These are phyloP conservation scores for Backusella mclennaniae DNA, from an alignment of 192 early-diverging fungal species.

Conservation along the genomic window DNA sequence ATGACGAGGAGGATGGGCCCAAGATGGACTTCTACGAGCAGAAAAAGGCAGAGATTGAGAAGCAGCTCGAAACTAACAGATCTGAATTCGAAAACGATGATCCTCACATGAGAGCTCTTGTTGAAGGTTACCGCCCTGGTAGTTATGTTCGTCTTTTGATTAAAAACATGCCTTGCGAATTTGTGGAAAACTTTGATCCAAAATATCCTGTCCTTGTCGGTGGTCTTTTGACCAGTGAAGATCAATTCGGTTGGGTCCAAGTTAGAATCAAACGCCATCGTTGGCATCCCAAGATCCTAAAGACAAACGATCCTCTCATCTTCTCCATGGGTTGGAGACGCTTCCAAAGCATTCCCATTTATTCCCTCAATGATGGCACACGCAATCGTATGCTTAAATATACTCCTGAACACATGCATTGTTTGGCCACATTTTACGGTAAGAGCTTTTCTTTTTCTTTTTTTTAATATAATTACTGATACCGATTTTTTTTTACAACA, in stretches of 20 bases:
- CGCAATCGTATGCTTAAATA: conserved; percentile 99
- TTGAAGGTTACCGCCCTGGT: conserved; percentile 93
- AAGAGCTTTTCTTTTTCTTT: not conserved
- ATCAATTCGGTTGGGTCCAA: conserved; percentile 93
- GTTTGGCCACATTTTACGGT: conserved; percentile 92
- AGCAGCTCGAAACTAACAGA: conserved; percentile 80
- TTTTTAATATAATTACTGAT: not conserved
- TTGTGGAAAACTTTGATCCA: conserved; percentile 90
- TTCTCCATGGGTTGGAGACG: conserved; percentile 98
- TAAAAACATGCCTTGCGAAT: conserved; percentile 91
- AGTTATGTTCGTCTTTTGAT: conserved; percentile 91
- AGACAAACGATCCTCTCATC: conserved; percentile 97
- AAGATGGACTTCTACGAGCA: conserved; percentile 84
- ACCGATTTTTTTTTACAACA: conserved; percentile 5
- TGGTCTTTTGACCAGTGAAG: conserved; percentile 85
- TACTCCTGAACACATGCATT: conserved; percentile 99
- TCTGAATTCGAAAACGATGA: conserved; percentile 89
- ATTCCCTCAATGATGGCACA: conserved; percentile 88
- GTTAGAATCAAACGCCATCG: conserved; percentile 97
- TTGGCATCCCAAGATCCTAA: conserved; percentile 94
- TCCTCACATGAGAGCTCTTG: conserved; percentile 63
- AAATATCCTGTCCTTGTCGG: conserved; percentile 90
- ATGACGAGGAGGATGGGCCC: conserved; percentile 59
- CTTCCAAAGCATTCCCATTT: conserved; percentile 96
- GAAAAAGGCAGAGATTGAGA: conserved; percentile 84